These are phyloP conservation scores for Magnusiomyces fungicola DNA, from an alignment of 1,139 yeast species.

Conservation along the genomic window DNA sequence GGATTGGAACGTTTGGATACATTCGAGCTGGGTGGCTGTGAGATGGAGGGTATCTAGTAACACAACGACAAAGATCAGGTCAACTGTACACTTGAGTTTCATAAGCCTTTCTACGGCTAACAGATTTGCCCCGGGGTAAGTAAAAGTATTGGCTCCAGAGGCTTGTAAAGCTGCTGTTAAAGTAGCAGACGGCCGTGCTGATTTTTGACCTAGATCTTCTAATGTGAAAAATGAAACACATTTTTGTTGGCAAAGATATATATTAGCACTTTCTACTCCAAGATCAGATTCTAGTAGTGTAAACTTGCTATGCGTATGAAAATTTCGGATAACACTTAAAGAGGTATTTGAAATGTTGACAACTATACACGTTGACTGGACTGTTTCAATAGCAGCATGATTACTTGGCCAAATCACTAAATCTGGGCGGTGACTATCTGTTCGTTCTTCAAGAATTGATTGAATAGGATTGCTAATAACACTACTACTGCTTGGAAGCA, in stretches of 20 bases:
- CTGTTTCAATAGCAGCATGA: not conserved
- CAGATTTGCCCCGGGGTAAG: not conserved
- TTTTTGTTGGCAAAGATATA: conserved; percentile 11
- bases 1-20: conserved; percentile 9
- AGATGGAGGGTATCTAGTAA: not conserved
- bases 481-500: not conserved
- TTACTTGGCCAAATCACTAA: not conserved
- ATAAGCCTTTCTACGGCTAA: conserved; percentile 6
- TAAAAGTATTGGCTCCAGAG: not conserved
- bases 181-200: conserved; percentile 2
- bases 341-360: conserved; percentile 9
- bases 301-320: conserved; percentile 1
- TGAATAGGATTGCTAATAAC: not conserved
- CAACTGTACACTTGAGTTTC: conserved; percentile 9
- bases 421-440: not conserved
- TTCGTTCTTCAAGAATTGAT: too few relatives aligned
- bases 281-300: conserved; percentile 12
- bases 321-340: conserved; percentile 4
- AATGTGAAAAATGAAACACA: conserved; percentile 11
- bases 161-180: too few relatives aligned
- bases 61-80: conserved; percentile 9
- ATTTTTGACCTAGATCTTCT: conserved; percentile 6
- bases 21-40: conserved; percentile 4
- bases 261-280: conserved; percentile 8
- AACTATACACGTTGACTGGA: not conserved